Conservation (phyloP, 192 early-diverging fungal genomes). For the Podila clonocystis region DNA sequence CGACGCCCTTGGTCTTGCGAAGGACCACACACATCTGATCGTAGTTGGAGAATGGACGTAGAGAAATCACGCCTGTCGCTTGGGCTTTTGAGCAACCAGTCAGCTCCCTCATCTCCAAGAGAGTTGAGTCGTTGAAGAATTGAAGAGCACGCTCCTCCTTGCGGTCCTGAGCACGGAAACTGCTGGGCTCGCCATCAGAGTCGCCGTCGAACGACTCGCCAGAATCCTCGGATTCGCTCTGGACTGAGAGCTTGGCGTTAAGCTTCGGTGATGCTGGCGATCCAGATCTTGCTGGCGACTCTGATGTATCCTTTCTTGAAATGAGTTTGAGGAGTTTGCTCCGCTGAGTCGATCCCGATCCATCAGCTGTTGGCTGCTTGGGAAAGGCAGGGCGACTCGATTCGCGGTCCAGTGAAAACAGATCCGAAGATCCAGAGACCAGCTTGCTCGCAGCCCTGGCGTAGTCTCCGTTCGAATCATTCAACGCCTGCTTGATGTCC, state of each 20-base stretch:
- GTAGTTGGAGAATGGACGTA: conserved; percentile 68
- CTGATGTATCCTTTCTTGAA: background rate
- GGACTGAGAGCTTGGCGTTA: background rate
- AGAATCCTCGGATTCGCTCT: conserved; percentile 11
- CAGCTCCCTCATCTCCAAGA: conserved; percentile 25
- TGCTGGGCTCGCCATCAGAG: conserved; percentile 6
- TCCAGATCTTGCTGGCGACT: background rate
- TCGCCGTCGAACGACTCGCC: conserved; percentile 19
- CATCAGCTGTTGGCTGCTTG: background rate
- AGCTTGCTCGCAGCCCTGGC: conserved; percentile 17
- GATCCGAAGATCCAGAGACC: background rate
- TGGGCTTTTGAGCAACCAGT: conserved; percentile 51
- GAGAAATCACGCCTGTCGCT: conserved; percentile 57
- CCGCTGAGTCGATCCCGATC: background rate
- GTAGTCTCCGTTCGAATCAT: conserved; percentile 17
- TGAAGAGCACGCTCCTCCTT: conserved; percentile 34
- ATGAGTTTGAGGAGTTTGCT: background rate
- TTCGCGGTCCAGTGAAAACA: background rate
- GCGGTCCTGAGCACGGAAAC: conserved; percentile 11
- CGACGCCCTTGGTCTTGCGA: conserved; percentile 62
- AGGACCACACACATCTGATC: conserved; percentile 61
- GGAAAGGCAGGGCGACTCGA: background rate
- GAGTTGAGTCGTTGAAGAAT: conserved; percentile 38
- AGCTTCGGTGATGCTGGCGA: background rate
- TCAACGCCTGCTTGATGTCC: conserved; percentile 14